These are phyloP conservation scores for Piper longum DNA, from an alignment of 164 flowering plant species.

Conservation along the genomic window DNA sequence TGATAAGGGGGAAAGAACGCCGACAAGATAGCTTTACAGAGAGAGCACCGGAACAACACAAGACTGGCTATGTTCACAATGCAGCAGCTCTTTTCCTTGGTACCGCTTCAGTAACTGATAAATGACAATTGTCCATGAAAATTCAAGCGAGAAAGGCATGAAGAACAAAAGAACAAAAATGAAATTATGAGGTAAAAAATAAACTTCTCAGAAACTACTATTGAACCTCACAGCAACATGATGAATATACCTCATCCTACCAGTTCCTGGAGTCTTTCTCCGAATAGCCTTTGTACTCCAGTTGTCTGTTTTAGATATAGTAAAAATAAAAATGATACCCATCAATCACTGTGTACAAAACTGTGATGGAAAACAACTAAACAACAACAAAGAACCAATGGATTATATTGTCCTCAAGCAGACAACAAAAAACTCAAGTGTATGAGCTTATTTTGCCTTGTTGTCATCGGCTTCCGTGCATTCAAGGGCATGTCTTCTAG, in stretches of 20 bases:
- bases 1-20: neutral
- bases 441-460: too few relatives aligned
- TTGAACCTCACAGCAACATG: slow-evolving; percentile 47
- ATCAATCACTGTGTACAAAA: neutral
- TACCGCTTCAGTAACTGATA: slow-evolving; percentile 42
- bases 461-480: too few relatives aligned
- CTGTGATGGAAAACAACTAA: too few relatives aligned
- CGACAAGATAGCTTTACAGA: neutral
- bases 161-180: neutral
- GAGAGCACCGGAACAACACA: neutral
- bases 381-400: neutral
- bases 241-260: slow-evolving; percentile 56
- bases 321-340: neutral
- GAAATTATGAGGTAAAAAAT: neutral
- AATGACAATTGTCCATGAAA: neutral
- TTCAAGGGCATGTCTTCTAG: too few relatives aligned
- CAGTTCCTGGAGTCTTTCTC: slow-evolving; percentile 60
- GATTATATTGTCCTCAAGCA: too few relatives aligned
- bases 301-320: slow-evolving; percentile 22
- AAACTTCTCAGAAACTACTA: slow-evolving; percentile 60
- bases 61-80: slow-evolving; percentile 2
- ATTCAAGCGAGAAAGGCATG: neutral
- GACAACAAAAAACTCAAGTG: too few relatives aligned
- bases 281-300: slow-evolving; percentile 62
- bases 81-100: slow-evolving; percentile 40